Base-by-base conservation (phyloP, 148 eudicot genomes). In the Cornus controversa region DNA sequence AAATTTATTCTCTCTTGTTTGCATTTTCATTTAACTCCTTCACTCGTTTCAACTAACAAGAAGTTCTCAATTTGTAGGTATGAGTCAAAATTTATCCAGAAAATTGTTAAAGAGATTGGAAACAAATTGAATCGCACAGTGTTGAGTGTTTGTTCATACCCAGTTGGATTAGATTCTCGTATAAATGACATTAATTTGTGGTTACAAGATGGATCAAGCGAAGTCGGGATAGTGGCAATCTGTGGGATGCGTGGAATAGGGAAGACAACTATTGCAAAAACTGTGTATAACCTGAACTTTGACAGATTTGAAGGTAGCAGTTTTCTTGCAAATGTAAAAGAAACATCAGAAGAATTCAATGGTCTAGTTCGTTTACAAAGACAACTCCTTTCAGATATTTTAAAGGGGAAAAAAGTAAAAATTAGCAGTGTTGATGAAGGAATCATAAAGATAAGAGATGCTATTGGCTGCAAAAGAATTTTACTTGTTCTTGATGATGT, bases 341-440 rank as follows among this genome's bases (percentile, higher is more conserved):
- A 40, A 40, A 40, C 10, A 40, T 40, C 45, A 34, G 37, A 68
- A 36, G 37, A 36, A 68, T 25, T 50, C 27, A 68, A 34, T 20
- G 50, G 71, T 23, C 20, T 74, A 50, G 68, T 74, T 13, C 23
- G 31, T 62, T 62, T 74, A 24, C 76, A 74, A 74, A 13, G 28
- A 62, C 67, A 74, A 36, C 76, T 74, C 34, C 50, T 74, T 74
- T 74, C 31, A 10, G 54, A 71, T 62, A 74, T 74, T 62, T 4
- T 15, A 11, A 62, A 15, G 31, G 27, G 67, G n/a, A 63, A 16
- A 36, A 23, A 36, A 22, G 22, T 28, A 34, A 74, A 36, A 62
- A 60, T 74, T 60, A 9, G 76, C 54, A 74, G 22, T 62, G 68
- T 74, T 62, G 76, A 74, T 36, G 68, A 62, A 60, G 76, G 76